Evolutionary conservation across 768 basidiomycete species (phyloP).

Genomic region (Phylloporus sp.): DNA sequence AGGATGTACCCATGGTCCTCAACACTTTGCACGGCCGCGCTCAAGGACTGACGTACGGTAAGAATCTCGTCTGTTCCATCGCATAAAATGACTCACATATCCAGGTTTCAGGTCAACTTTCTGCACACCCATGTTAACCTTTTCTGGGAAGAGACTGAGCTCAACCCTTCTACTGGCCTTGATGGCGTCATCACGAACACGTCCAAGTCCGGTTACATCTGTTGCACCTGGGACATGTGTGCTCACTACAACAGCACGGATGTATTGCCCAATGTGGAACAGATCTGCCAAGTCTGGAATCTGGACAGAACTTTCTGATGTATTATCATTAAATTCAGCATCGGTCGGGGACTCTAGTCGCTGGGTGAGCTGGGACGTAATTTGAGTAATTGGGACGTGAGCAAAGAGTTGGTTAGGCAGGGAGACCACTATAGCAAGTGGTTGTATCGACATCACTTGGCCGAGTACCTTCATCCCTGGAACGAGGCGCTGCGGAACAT

Average conservation of each 20-base stretch:
- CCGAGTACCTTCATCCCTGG: slow-evolving; percentile 84
- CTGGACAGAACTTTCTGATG: slow-evolving; percentile 27
- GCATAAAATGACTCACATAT: slow-evolving; percentile 50
- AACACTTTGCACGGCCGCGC: slow-evolving; percentile 71
- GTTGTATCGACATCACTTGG: slow-evolving; percentile 82
- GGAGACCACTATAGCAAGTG: slow-evolving; percentile 86
- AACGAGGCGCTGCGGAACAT: slow-evolving; percentile 54
- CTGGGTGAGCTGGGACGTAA: slow-evolving; percentile 73
- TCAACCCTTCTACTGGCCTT: slow-evolving; percentile 76
- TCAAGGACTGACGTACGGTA: slow-evolving; percentile 50
- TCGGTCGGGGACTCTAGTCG: slow-evolving; percentile 61
- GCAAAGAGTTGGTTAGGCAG: slow-evolving; percentile 94
- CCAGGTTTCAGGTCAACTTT: slow-evolving; percentile 73
- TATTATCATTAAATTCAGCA: slow-evolving; percentile 45
- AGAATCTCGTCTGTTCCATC: slow-evolving; percentile 2
- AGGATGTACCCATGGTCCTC: slow-evolving; percentile 96
- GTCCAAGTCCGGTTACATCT: slow-evolving; percentile 52
- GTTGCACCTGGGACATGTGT: slow-evolving; percentile 65
- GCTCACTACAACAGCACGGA: slow-evolving; percentile 70
- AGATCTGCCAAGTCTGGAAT: slow-evolving; percentile 71
- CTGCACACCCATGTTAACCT: slow-evolving; percentile 75
- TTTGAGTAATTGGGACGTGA: slow-evolving; percentile 91
- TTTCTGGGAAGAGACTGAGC: slow-evolving; percentile 75
- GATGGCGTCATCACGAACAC: slow-evolving; percentile 60
- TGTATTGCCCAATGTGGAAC: slow-evolving; percentile 81